Base-by-base conservation (phyloP, 768 basidiomycete genomes). In the Leccinum sublutescens region DNA sequence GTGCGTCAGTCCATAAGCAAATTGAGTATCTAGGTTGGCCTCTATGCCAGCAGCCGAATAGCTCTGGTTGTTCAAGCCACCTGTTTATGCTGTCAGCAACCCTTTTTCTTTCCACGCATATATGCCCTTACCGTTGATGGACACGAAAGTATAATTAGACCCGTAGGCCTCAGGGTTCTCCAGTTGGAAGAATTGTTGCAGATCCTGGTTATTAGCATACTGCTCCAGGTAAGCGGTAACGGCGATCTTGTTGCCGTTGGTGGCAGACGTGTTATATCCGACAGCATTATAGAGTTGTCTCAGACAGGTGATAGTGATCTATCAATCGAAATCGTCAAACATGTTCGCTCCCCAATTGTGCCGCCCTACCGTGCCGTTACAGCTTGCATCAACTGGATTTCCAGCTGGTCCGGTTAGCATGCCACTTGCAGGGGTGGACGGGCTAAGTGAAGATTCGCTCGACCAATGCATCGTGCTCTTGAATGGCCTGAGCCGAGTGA, bases 1-100 rank as follows among this genome's bases (percentile, higher is more conserved):
- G 66, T 80, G 80, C 5, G 85, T 77, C 27, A 91, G 56, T 19
- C 88, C 89, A 59, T 81, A 85, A 1, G 81, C 85, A 69, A 84
- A 87, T 65, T 89, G 87, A 4, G 81, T 79, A 61, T 90, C 88
- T 27, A 90, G 72, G 61, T 86, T 79, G 3, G 88, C 89, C 68
- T 92, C 90, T 4, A 58, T 65, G 1, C 88, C 87, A 15, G 88
- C 83, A 14, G 75, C 71, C 0, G 70, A 71, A n/a, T 74, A 47
- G 50, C 63, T 82, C 66, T 91, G 88, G 58, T 79, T 78, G 65
- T 91, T 88, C 58, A 74, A 40, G 2, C 87, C 88, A 52, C 82
- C 89, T 88, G 56, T 10, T 56, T 1, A 65, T 54, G 33, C 10
- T 40, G 19, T 65, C 55, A 71, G 17, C 45, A 34, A 19, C 51